A percentile compares a stretch with the other conserved stretches of the same genome.
Evolutionary conservation across 2,329 filamentous ascomycete genomes (phyloP).

Genomic region (Cladosporium halotolerans): DNA sequence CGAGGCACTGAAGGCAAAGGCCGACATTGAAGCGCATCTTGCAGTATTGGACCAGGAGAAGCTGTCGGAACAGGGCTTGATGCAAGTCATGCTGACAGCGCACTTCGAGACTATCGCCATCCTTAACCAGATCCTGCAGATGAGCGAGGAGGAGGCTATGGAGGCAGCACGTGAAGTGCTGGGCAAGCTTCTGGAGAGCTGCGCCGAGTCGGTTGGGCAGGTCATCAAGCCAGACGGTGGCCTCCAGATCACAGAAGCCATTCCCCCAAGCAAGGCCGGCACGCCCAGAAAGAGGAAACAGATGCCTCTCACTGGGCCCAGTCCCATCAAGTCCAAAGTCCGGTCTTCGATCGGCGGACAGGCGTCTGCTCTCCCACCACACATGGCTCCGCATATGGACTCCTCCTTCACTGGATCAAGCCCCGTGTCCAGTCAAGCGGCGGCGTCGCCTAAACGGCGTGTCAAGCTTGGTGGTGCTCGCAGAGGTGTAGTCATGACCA

Average conservation of each 20-base stretch:
- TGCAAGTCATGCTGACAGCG: constrained; percentile 78
- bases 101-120: constrained; percentile 89
- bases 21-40: constrained; percentile 70
- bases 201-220: constrained; percentile 67
- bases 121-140: constrained; percentile 70
- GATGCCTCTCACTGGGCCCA: constrained; percentile 41
- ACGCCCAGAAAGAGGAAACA: constrained; percentile 68
- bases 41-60: constrained; percentile 81
- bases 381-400: constrained; percentile 19
- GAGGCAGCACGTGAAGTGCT: constrained; percentile 72
- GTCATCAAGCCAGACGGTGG: constrained; percentile 85
- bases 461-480: constrained; percentile 53
- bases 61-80: constrained; percentile 65
- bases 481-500: constrained; percentile 57
- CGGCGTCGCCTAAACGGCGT: constrained; percentile 72
- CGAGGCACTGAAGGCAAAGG: constrained; percentile 76
- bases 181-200: constrained; percentile 68
- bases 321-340: constrained; percentile 43
- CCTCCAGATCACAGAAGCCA: constrained; percentile 55
- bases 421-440: constrained; percentile 39
- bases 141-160: constrained; percentile 79
- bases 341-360: constrained; percentile 18
- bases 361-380: constrained; percentile 20
- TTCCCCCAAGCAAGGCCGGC: constrained; percentile 64
- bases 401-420: constrained; percentile 17